These are phyloP conservation scores for Colletotrichum brevisporum DNA, from an alignment of 2,329 filamentous ascomycete genomes.

Conservation along the genomic window DNA sequence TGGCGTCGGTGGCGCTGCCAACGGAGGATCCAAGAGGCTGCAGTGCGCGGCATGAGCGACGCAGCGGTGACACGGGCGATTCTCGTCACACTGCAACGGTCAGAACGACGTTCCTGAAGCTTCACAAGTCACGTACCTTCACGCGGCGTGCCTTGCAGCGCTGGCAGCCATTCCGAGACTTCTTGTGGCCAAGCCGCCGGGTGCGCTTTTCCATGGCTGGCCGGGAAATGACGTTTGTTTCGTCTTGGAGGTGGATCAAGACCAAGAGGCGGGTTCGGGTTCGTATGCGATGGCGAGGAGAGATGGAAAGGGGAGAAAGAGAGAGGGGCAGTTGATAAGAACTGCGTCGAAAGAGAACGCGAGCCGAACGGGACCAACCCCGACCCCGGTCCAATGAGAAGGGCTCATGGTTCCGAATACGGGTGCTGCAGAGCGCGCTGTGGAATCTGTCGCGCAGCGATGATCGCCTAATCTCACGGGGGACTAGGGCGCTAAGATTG, in stretches of 20 bases:
- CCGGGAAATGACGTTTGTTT: conserved; percentile 11
- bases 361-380: not conserved
- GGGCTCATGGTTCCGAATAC: conserved; percentile 14
- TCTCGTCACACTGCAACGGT: conserved; percentile 47
- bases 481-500: not conserved
- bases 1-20: not conserved
- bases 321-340: conserved; percentile 1
- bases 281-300: conserved; percentile 14
- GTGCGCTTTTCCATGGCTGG: conserved; percentile 33
- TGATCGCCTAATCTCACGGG: not conserved
- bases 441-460: not conserved
- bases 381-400: conserved; percentile 3
- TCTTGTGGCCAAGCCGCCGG: conserved; percentile 44
- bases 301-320: not conserved
- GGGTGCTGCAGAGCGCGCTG: conserved; percentile 2
- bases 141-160: conserved; percentile 49
- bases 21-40: conserved; percentile 40
- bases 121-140: conserved; percentile 41
- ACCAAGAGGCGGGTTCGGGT: conserved; percentile 12
- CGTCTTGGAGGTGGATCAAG: conserved; percentile 6
- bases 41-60: conserved; percentile 53
- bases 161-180: conserved; percentile 49
- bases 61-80: conserved; percentile 53
- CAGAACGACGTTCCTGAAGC: not conserved
- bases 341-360: conserved; percentile 18